Base-by-base conservation (phyloP, 345 rosid species). In the Hibiscus mutabilis region DNA sequence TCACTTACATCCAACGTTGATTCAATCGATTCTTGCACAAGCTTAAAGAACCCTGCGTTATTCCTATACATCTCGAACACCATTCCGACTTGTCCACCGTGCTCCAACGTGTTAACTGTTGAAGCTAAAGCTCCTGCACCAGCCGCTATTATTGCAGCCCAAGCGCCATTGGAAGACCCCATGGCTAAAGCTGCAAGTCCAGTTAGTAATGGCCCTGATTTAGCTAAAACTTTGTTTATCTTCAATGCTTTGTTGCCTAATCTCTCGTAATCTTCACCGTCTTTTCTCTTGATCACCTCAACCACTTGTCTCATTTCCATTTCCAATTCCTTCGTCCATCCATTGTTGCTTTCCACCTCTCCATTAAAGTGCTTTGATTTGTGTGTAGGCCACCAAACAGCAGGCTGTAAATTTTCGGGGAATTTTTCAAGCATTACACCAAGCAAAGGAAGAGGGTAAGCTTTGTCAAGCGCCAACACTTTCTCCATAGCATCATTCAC, bases 401-500 rank as follows among this genome's bases (percentile, higher is more conserved):
- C 83, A 4, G 93, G 86, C 74, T 79, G 73, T 0, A 85, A 76
- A 6, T 2, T 62, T 55, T 76, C 44, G 0, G 89, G 88, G 82
- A 82, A 88, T 60, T 85, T 88, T 1, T 80, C 81, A 11, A 86
- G 79, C 90, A 83, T 85, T 13, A 59, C 67, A 3, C 89, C 93
- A 0, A 85, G 55, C 57, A 85, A 72, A 2, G 88, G 89, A 58
- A 86, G 91, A 2, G 89, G 93, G 69, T 73, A 88, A 12, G 91
- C 89, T 62, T 33, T 80, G 44, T 86, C 91, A 29, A 86, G 60
- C 0, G 86, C 90, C 71, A 82, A 60, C 21, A 82, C 84, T 74
- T 69, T 82, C 65, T 88, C 78, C 72, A 77, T 73, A 3, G 83
- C 78, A 25, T 83, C 85, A 2, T 77, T 70, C 15, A 85, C 86